Evolutionary conservation across 805 yeast genomes (phyloP), one percentile per base, ranked within the genome.

Genomic region (Cyberlindnera petersonii): DNA sequence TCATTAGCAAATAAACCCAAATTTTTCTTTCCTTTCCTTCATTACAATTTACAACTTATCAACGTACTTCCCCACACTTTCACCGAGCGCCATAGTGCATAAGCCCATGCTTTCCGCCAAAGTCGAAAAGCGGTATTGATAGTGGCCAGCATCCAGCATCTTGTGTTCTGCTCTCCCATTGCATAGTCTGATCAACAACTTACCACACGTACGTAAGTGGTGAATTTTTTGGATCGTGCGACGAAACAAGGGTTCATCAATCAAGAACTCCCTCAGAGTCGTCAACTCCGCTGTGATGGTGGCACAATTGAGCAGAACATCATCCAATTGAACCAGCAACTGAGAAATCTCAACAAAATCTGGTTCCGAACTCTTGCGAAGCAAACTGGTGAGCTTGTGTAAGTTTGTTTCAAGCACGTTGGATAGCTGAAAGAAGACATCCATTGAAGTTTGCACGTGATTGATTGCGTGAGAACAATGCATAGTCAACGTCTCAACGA

Each of bases 351-450:
- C 10, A 24, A 10, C 13, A 30, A 18, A 24, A 15, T 22, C 11
- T 21, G 33, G 33, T 14, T 18, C n/a, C 4, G 8, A 9, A 6
- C 9, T 21, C 7, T 14, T 5, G 32, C 35, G 20, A 10, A 16
- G 19, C 6, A 15, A n/a, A 14, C 14, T 19, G 18, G 20, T 29
- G n/a, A 27, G 31, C 19, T 22, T 16, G 26, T 19, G n/a, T 9
- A 32, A 11, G 8, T 32, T 27, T n/a, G 17, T 27, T 17, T 32
- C 35, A 32, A 32, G 11, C 13, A 26, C 20, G 17, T 38, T 33
- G 14, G 42, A 42, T 11, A 37, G 29, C 22, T 24, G 18, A 37
- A 42, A 42, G 31, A 42, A 42, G 17, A 34, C 18, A 5, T 38
- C 46, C 39, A 31, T 37, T 6, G 46, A 42, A 15, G 39, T 26